Conservation (phyloP, 306 rosid species). For the Inga leiocalycina region DNA sequence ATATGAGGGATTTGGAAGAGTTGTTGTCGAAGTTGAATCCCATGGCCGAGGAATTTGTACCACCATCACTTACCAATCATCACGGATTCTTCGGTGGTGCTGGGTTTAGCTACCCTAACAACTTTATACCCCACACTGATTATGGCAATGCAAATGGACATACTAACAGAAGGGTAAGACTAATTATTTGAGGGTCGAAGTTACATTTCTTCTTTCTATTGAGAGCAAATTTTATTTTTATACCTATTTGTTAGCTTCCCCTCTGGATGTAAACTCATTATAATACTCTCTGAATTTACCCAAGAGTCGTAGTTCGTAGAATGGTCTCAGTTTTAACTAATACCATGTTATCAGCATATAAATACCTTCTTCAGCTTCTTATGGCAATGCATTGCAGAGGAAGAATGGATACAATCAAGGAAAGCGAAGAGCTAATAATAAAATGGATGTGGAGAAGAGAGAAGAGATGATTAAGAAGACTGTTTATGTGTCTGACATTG, state of each 20-base stretch:
- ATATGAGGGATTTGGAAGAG: constrained; percentile 96
- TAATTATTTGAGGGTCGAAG: neutral
- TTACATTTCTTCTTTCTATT: constrained; percentile 9
- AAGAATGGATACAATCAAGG: constrained; percentile 85
- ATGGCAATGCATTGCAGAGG: constrained; percentile 46
- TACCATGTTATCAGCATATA: neutral
- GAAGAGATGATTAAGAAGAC: constrained; percentile 95
- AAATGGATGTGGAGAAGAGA: constrained; percentile 68
- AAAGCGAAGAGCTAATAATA: constrained; percentile 67
- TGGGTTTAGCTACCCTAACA: constrained; percentile 66
- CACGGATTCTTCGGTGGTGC: constrained; percentile 55
- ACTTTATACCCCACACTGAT: constrained; percentile 44
- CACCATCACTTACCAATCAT: constrained; percentile 72
- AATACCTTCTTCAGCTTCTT: neutral
- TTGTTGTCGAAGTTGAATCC: constrained; percentile 92
- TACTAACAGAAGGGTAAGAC: constrained; percentile 58
- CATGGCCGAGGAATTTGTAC: constrained; percentile 97
- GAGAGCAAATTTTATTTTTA: neutral
- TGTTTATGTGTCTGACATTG: constrained; percentile 97
- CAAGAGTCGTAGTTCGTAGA: neutral
- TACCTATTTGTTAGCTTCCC: neutral
- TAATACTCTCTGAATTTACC: neutral
- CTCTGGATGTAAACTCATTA: neutral
- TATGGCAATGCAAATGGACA: constrained; percentile 57
- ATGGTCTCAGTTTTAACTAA: neutral